Conservation (phyloP, 1,284 basidiomycete species). For the Cutaneotrichosporon dermatis region DNA sequence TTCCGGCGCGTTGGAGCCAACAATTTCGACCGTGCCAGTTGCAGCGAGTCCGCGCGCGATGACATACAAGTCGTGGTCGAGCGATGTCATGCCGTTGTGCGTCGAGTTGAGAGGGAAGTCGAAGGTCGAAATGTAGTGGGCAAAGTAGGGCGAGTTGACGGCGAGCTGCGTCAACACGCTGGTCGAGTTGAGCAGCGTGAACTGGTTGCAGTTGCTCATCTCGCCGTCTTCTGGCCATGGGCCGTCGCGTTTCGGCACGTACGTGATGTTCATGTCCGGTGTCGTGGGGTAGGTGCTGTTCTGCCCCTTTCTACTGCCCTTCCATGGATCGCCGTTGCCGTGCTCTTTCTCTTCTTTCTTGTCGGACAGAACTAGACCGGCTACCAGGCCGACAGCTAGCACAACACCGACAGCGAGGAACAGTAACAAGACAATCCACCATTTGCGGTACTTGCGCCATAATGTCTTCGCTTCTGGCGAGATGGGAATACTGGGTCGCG, state of each 20-base stretch:
- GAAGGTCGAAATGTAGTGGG: slow-evolving; percentile 26
- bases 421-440: slow-evolving; percentile 25
- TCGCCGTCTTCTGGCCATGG: slow-evolving; percentile 36
- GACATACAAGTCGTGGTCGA: slow-evolving; percentile 29
- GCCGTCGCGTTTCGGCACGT: slow-evolving; percentile 33
- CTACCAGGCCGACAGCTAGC: slow-evolving; percentile 32
- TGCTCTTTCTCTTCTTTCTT: neutral
- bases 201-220: slow-evolving; percentile 35
- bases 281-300: neutral
- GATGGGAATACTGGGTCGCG: neutral
- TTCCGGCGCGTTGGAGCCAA: slow-evolving; percentile 37
- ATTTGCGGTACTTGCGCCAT: slow-evolving; percentile 33
- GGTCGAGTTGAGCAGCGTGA: slow-evolving; percentile 27
- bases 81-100: neutral
- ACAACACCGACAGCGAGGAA: slow-evolving; percentile 30
- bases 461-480: slow-evolving; percentile 13
- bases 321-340: neutral
- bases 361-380: slow-evolving; percentile 21
- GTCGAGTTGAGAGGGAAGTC: slow-evolving; percentile 26
- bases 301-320: neutral
- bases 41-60: slow-evolving; percentile 40
- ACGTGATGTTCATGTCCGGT: slow-evolving; percentile 32
- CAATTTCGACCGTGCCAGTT: slow-evolving; percentile 40
- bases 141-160: slow-evolving; percentile 13
- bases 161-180: slow-evolving; percentile 23